phyloP scores from a whole-genome alignment of 495 filamentous ascomycete genomes.

The Bryoglossum gracile region DNA sequence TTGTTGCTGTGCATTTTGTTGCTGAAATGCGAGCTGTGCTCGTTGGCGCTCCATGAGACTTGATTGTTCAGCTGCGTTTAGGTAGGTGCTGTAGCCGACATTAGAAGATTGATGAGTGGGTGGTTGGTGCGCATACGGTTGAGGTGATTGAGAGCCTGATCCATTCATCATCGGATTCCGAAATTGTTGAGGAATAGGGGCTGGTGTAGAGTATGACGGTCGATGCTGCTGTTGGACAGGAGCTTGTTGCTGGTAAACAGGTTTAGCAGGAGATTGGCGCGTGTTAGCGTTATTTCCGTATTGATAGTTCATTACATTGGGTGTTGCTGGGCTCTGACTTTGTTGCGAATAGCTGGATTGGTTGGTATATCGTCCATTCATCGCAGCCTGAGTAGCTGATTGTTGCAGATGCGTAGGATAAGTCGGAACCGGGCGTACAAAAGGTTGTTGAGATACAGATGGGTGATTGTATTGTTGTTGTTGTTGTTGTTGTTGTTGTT shows the following conservation, averaged over 20 bases:
- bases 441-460: too few species aligned
- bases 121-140: slow-evolving; percentile 7
- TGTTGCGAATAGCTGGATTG: slow-evolving; percentile 16
- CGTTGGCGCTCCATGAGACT: slow-evolving; percentile 25
- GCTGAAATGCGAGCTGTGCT: slow-evolving; percentile 22
- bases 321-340: slow-evolving; percentile 14
- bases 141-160: slow-evolving; percentile 8
- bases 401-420: slow-evolving; percentile 11
- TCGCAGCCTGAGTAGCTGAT: slow-evolving; percentile 9
- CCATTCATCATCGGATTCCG: slow-evolving; percentile 22
- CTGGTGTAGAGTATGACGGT: slow-evolving; percentile 19
- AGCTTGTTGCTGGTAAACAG: slow-evolving; percentile 25
- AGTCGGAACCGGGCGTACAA: too few species aligned
- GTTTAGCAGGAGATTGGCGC: slow-evolving; percentile 11
- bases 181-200: slow-evolving; percentile 9
- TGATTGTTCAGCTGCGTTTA: slow-evolving; percentile 21
- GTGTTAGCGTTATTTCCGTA: slow-evolving; percentile 17
- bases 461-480: too few species aligned
- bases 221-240: slow-evolving; percentile 18
- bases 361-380: slow-evolving; percentile 20
- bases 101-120: background rate
- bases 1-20: slow-evolving; percentile 21
- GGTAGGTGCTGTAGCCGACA: slow-evolving; percentile 22
- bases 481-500: too few species aligned
- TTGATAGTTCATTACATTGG: slow-evolving; percentile 20